phyloP scores from a whole-genome alignment of 2,329 filamentous ascomycete genomes.

The Cladosporium sp. region DNA sequence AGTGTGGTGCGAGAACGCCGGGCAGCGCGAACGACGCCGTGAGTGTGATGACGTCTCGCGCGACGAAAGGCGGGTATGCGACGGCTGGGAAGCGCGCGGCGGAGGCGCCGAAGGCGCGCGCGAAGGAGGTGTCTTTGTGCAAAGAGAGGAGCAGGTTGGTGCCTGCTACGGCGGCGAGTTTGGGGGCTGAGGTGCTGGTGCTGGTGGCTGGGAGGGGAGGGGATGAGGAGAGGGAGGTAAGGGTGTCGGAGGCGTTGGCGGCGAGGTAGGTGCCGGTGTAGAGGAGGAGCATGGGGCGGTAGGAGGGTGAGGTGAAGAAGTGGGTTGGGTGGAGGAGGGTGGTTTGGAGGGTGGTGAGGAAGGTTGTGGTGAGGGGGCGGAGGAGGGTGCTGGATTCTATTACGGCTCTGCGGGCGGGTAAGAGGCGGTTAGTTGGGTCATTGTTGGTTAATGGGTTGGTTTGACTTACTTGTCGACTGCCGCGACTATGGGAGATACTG shows the following conservation, averaged over 20 bases:
- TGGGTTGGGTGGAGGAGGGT: conserved; percentile 13
- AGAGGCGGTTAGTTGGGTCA: background rate
- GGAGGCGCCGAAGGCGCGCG: conserved; percentile 16
- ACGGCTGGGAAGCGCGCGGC: conserved; percentile 14
- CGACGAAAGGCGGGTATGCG: conserved; percentile 17
- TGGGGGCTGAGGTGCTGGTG: conserved; percentile 14
- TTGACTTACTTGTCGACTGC: conserved; percentile 19
- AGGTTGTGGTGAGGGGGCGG: conserved; percentile 11
- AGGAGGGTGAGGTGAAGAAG: conserved; percentile 16
- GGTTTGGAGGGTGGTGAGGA: conserved; percentile 8
- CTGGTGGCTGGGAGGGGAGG: too few relatives aligned
- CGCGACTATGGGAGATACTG: conserved; percentile 20
- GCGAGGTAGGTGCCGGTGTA: conserved; percentile 20
- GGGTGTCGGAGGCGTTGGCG: conserved; percentile 18
- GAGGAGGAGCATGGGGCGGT: conserved; percentile 17
- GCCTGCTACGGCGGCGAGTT: conserved; percentile 16
- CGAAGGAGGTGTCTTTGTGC: conserved; percentile 20
- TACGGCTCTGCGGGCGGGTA: conserved; percentile 15
- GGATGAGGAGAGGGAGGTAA: conserved; percentile 8
- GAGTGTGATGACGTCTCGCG: conserved; percentile 19
- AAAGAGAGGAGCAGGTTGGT: conserved; percentile 17
- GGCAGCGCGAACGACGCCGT: conserved; percentile 20
- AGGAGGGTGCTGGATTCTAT: conserved; percentile 17
- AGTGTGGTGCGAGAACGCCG: conserved; percentile 11
- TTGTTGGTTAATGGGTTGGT: background rate